Percentiles rank a stretch among this genome's conserved stretches.
These are phyloP conservation scores for Hypoxylon sp. DNA, from an alignment of 2,329 filamentous ascomycete species.

Conservation along the genomic window DNA sequence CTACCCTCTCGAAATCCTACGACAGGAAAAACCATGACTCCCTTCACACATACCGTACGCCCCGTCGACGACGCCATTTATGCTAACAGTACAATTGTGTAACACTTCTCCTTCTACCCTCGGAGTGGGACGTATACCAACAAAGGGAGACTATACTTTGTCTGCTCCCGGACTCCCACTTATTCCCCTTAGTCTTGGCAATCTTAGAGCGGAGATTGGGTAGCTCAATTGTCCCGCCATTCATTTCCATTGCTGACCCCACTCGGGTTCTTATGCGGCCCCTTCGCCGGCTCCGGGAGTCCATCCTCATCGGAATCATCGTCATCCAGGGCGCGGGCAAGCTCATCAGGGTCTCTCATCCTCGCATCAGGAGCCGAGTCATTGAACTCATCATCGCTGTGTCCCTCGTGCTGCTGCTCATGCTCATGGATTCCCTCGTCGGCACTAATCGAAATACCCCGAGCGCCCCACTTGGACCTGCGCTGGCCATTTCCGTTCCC, in stretches of 20 bases:
- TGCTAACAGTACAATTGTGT: slow-evolving; percentile 31
- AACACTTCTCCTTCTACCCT: slow-evolving; percentile 5
- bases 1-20: slow-evolving; percentile 4
- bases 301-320: slow-evolving; percentile 66
- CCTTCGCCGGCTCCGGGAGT: slow-evolving; percentile 34
- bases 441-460: slow-evolving; percentile 75
- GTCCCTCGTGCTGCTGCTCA: slow-evolving; percentile 49
- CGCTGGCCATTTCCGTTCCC: slow-evolving; percentile 47
- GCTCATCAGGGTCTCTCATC: slow-evolving; percentile 76
- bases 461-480: slow-evolving; percentile 71
- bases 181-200: background rate
- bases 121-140: background rate
- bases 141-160: background rate
- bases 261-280: slow-evolving; percentile 34
- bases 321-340: slow-evolving; percentile 70
- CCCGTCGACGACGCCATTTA: slow-evolving; percentile 16
- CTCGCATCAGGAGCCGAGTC: slow-evolving; percentile 69
- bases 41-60: slow-evolving; percentile 28
- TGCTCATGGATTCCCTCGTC: slow-evolving; percentile 70
- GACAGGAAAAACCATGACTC: slow-evolving; percentile 28
- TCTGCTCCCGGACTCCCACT: background rate
- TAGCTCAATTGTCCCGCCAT: slow-evolving; percentile 47
- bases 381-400: slow-evolving; percentile 58
- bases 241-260: slow-evolving; percentile 51
- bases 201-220: background rate